These are phyloP conservation scores for Trypanosoma caninum DNA, from an alignment of 208 protist species.

Conservation along the genomic window DNA sequence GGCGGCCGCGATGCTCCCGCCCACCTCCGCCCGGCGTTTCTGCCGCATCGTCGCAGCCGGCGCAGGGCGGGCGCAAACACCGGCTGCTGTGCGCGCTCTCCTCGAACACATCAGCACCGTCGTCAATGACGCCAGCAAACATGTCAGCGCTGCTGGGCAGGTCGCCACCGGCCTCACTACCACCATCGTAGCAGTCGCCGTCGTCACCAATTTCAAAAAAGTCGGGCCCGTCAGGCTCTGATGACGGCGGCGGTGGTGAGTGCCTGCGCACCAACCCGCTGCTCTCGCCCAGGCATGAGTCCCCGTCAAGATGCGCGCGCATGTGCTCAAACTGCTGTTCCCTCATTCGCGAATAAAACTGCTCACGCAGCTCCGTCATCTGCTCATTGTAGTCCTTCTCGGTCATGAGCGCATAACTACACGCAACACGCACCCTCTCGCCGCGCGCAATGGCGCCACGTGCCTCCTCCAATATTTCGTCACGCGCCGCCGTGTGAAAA, in stretches of 20 bases:
- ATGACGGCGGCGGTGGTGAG: not conserved
- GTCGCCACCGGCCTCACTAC: constrained; percentile 16
- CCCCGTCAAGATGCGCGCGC: constrained; percentile 56
- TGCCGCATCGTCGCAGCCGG: no score
- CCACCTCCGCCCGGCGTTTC: no score
- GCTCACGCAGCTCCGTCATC: constrained; percentile 73
- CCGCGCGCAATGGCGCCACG: constrained; percentile 59
- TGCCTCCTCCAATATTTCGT: constrained; percentile 77
- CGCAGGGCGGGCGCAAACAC: no score
- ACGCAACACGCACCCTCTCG: constrained; percentile 75
- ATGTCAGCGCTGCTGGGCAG: no score
- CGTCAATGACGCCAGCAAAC: no score
- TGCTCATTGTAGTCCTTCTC: constrained; percentile 74
- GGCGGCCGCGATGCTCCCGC: no score
- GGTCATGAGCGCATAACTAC: constrained; percentile 83
- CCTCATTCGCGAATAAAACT: constrained; percentile 45
- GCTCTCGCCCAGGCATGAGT: constrained; percentile 56
- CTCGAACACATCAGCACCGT: constrained; percentile 3
- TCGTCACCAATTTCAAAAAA: not conserved
- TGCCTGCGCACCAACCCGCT: constrained; percentile 54
- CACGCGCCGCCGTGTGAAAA: constrained; percentile 80
- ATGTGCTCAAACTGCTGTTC: constrained; percentile 80
- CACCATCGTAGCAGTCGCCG: not conserved
- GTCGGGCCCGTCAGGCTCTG: constrained; percentile 13
- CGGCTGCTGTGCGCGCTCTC: constrained; percentile 10